A percentile compares a stretch with the other conserved stretches of the same genome.
Evolutionary conservation across 768 basidiomycete species (phyloP).

Genomic region (Kwoniella dejecticola): DNA sequence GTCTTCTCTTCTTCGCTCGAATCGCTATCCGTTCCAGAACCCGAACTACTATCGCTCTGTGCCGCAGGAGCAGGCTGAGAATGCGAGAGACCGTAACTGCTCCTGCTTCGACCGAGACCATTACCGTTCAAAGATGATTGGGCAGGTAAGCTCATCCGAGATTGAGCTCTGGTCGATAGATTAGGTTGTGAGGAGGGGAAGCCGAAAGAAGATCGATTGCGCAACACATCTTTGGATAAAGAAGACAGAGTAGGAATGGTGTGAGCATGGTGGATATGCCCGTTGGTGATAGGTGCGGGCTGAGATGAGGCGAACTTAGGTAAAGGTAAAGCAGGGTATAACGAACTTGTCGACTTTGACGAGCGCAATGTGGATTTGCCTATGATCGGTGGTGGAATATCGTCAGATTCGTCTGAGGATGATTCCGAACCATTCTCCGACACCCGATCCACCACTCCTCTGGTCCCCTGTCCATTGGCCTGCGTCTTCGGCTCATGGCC

Average conservation of each 20-base stretch:
- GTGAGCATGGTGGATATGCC: neutral
- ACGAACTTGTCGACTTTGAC: neutral
- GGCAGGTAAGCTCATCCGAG: neutral
- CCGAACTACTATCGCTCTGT: constrained; percentile 4
- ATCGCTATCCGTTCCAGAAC: constrained; percentile 3
- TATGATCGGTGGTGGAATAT: neutral
- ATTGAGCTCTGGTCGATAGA: neutral
- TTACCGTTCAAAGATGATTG: neutral
- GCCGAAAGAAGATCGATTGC: neutral
- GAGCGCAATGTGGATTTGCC: constrained; percentile 5
- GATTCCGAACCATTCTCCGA: too few relatives aligned
- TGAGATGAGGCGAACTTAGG: neutral
- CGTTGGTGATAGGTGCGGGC: neutral
- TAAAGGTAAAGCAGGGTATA: neutral
- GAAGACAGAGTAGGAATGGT: constrained; percentile 7
- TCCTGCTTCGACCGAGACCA: neutral
- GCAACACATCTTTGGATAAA: constrained; percentile 5
- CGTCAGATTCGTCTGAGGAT: constrained; percentile 1
- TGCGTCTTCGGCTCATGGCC: neutral
- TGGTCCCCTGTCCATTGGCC: neutral
- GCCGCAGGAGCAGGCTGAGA: neutral
- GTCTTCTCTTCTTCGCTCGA: constrained; percentile 20
- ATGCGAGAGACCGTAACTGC: neutral
- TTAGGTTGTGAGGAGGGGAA: constrained; percentile 5
- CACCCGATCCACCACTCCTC: too few relatives aligned